These are phyloP conservation scores for Phytopythium oedochilum DNA, from an alignment of 352 stramenopile genomes.

Conservation along the genomic window DNA sequence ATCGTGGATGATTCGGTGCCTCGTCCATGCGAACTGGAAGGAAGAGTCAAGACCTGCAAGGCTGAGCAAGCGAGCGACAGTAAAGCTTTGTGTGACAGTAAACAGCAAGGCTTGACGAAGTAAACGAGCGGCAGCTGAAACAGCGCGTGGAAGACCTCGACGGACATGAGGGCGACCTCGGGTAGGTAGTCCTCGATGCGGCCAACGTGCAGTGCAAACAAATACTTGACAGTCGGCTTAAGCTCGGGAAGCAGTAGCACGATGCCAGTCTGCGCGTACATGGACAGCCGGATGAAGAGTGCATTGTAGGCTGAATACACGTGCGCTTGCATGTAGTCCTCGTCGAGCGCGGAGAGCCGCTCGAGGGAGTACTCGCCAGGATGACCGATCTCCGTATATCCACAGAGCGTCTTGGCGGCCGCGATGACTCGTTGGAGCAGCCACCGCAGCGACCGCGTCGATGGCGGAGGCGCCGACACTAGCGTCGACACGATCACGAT, in stretches of 20 bases:
- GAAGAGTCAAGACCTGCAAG: background rate
- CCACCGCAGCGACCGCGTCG: background rate
- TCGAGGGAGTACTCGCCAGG: constrained; percentile 1
- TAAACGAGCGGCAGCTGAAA: constrained; percentile 3
- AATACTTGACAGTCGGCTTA: constrained; percentile 1
- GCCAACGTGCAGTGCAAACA: background rate
- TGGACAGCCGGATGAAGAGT: background rate
- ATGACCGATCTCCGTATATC: background rate
- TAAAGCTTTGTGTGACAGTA: background rate
- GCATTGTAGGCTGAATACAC: constrained; percentile 3
- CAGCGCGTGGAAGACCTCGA: constrained; percentile 9
- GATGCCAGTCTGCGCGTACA: constrained; percentile 4
- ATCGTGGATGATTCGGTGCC: too few relatives aligned
- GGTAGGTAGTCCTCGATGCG: constrained; percentile 4
- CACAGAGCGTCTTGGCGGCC: background rate
- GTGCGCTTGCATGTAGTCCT: constrained; percentile 1
- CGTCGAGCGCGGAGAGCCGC: constrained; percentile 1
- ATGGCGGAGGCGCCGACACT: background rate
- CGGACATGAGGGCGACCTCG: constrained; percentile 1
- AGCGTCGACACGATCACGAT: background rate
- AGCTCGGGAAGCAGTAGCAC: constrained; percentile 11
- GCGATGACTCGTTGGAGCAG: background rate
- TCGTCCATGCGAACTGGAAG: background rate
- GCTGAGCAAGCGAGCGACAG: background rate
- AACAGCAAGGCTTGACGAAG: background rate